Evolutionary conservation across 306 rosid species (phyloP), one percentile per base, ranked within the genome.

Genomic region (Malus asiatica): DNA sequence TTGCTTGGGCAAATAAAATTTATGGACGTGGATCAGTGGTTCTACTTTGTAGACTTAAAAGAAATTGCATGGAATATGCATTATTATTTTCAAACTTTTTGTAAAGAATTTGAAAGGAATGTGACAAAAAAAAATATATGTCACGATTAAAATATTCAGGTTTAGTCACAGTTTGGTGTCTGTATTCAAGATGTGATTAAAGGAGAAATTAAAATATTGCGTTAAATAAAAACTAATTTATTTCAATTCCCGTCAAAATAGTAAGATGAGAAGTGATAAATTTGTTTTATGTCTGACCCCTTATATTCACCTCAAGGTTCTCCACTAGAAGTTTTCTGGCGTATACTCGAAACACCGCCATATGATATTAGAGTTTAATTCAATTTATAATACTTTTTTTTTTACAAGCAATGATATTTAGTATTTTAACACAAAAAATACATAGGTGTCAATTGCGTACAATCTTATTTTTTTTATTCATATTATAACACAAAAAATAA

Each of bases 311-410:
- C 18, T 15, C 3, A 14, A 5, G 20, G 3, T 48, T 48, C 8
- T 48, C 0, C 15, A 15, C 8, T 0, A 15, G 3, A 48, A 15
- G 0, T 15, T 15, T 48, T 15, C 15, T 2, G 16, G 3, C 1
- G 1, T 48, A 16, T 48, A 15, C 8, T 15, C 1, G 6, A 48
- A 48, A 15, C 1, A 4, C 8, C 2, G 1, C 0, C 19, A 48
- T 48, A 6, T 48, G 55, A 48, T 46, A 46, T 46, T 46, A 48
- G 1, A 3, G 2, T 48, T 48, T 6, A 48, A 16, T 48, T 0
- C 6, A 48, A 48, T 18, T 48, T 48, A 48, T 48, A 48, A 48
- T 48, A 0, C 0, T 45, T 4, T 46, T 14, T 35, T 35, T 35
- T 35, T 33, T 1, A 33, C 10, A 6, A 35, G 0, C 42, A 35